Evolutionary conservation across 495 filamentous ascomycete species (phyloP).

Genomic region (Apiosordaria backusii): DNA sequence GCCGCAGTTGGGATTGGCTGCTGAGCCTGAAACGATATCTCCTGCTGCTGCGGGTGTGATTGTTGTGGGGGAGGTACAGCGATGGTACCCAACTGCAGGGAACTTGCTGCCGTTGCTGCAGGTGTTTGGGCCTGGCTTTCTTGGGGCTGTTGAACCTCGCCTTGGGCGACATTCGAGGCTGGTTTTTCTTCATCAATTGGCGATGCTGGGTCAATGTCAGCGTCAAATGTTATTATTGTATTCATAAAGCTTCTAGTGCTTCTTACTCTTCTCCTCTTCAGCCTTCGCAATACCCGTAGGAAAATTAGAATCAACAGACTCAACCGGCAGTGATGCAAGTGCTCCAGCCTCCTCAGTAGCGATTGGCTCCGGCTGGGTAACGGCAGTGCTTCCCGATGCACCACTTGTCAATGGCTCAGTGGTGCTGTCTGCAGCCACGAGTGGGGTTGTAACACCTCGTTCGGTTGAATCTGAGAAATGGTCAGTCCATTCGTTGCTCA

Average conservation of each 20-base stretch:
- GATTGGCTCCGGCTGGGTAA: conserved; percentile 24
- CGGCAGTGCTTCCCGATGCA: conserved; percentile 11
- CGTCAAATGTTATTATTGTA: neutral
- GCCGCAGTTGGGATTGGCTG: neutral
- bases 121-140: neutral
- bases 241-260: neutral
- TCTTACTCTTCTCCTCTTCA: neutral
- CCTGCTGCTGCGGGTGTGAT: neutral
- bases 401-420: conserved; percentile 32
- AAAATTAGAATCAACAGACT: neutral
- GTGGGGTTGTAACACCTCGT: conserved; percentile 19
- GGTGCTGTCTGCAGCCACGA: conserved; percentile 19
- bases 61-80: neutral
- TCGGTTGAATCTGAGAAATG: neutral
- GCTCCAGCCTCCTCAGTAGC: conserved; percentile 5
- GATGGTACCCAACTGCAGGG: neutral
- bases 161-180: neutral
- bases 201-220: neutral
- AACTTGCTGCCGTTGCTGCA: neutral
- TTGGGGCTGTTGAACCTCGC: neutral
- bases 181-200: neutral
- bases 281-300: neutral
- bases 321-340: neutral
- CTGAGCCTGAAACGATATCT: neutral
- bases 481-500: neutral